These are phyloP conservation scores for Talaromyces marneffei DNA, from an alignment of 2,329 filamentous ascomycete species.

Conservation along the genomic window DNA sequence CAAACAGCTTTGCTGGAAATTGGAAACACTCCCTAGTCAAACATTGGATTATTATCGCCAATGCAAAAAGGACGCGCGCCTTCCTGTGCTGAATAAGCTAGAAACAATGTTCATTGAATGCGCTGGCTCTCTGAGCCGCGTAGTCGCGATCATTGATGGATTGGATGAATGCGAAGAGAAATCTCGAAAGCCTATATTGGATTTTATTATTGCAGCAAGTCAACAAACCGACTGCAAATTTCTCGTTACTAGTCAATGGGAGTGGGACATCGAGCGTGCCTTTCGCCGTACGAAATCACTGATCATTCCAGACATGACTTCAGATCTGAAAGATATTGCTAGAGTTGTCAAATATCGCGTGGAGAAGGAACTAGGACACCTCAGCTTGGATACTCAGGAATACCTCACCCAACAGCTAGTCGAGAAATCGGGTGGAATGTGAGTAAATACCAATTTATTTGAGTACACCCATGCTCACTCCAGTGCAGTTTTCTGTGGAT, in stretches of 20 bases:
- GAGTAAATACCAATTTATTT: background rate
- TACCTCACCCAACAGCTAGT: constrained; percentile 2
- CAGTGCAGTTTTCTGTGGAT: constrained; percentile 13
- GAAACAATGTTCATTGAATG: constrained; percentile 8
- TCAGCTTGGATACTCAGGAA: background rate
- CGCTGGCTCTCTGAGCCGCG: background rate
- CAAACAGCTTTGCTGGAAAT: constrained; percentile 13
- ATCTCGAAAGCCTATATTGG: constrained; percentile 1
- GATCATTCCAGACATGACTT: background rate
- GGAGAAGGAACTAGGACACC: background rate
- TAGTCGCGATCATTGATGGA: constrained; percentile 7
- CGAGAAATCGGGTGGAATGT: constrained; percentile 12
- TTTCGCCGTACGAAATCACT: background rate
- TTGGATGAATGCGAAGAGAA: constrained; percentile 12
- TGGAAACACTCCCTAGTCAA: background rate
- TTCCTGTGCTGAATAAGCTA: constrained; percentile 2
- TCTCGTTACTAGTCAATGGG: constrained; percentile 9
- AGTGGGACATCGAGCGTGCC: constrained; percentile 3
- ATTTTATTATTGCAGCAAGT: background rate
- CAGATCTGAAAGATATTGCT: constrained; percentile 3
- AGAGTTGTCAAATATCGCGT: constrained; percentile 8
- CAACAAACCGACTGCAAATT: background rate
- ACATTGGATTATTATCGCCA: background rate
- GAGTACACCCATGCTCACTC: background rate
- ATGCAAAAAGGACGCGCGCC: constrained; percentile 5